A percentile compares a stretch with the other conserved stretches of the same genome.
These are phyloP conservation scores for Ramularia endophylla DNA, from an alignment of 2,329 filamentous ascomycete genomes.

Conservation along the genomic window DNA sequence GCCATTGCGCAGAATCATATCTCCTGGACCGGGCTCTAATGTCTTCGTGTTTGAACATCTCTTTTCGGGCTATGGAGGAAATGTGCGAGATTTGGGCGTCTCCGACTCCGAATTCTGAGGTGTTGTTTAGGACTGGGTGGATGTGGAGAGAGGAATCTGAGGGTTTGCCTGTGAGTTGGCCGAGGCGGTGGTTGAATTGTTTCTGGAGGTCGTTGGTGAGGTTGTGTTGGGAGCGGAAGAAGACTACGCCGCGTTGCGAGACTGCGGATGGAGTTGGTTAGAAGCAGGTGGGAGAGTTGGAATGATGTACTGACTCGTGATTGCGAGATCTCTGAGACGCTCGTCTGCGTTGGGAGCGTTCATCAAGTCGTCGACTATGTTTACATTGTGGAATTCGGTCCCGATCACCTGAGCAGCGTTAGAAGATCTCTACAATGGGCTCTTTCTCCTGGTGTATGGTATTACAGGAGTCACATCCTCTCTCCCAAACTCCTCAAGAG, in stretches of 20 bases:
- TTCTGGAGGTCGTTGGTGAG: constrained; percentile 59
- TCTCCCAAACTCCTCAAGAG: constrained; percentile 43
- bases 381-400: constrained; percentile 52
- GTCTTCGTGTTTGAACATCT: constrained; percentile 17
- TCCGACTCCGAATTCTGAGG: constrained; percentile 45
- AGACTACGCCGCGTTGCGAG: constrained; percentile 63
- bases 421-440: too few species aligned
- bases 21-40: not conserved
- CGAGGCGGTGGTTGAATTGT: constrained; percentile 54
- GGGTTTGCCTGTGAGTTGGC: constrained; percentile 55
- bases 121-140: constrained; percentile 51
- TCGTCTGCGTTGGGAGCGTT: constrained; percentile 31
- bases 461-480: constrained; percentile 59
- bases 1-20: constrained; percentile 34
- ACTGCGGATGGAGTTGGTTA: constrained; percentile 43
- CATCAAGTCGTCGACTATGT: constrained; percentile 58
- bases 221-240: constrained; percentile 58
- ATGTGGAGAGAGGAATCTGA: constrained; percentile 53
- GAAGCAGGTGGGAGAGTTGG: too few species aligned
- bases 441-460: too few species aligned
- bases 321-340: constrained; percentile 15
- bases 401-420: constrained; percentile 38
- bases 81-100: constrained; percentile 61
- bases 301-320: constrained; percentile 9
- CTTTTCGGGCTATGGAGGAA: constrained; percentile 42